Conservation (phyloP, 257 asterid genomes). For the Solanum gandarillasii region DNA sequence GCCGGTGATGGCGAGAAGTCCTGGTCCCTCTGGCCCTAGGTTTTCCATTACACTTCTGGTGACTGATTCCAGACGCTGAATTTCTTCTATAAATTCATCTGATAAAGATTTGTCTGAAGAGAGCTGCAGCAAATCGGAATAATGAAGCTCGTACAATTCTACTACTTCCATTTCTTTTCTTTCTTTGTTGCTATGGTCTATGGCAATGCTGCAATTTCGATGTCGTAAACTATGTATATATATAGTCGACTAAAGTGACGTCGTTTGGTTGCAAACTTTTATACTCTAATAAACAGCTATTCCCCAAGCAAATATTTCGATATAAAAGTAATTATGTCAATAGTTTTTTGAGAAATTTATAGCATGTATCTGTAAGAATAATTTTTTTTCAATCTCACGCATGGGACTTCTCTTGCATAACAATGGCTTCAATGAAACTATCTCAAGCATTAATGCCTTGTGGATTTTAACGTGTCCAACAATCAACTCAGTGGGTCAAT, state of each 20-base stretch:
- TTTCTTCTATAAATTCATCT: constrained; percentile 16
- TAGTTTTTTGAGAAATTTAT: background rate
- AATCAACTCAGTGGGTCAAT: background rate
- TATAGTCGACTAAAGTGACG: background rate
- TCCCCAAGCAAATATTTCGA: too few species aligned
- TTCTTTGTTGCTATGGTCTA: background rate
- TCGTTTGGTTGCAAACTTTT: background rate
- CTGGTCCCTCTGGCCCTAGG: constrained; percentile 79
- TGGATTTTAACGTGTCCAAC: background rate
- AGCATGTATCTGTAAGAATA: background rate
- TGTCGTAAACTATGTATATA: background rate
- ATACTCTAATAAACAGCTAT: too few species aligned
- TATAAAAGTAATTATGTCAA: background rate
- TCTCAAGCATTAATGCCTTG: background rate
- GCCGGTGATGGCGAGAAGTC: constrained; percentile 59
- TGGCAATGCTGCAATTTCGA: background rate
- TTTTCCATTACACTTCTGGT: constrained; percentile 35
- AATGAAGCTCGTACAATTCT: constrained; percentile 44
- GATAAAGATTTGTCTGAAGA: constrained; percentile 20
- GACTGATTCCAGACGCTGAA: constrained; percentile 31
- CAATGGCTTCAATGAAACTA: background rate
- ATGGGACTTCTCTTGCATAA: background rate
- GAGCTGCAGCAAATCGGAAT: constrained; percentile 43
- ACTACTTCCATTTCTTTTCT: constrained; percentile 29
- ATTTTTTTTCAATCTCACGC: background rate